These are phyloP conservation scores for Ganoderma meredithae DNA, from an alignment of 1,284 basidiomycete genomes.

Conservation along the genomic window DNA sequence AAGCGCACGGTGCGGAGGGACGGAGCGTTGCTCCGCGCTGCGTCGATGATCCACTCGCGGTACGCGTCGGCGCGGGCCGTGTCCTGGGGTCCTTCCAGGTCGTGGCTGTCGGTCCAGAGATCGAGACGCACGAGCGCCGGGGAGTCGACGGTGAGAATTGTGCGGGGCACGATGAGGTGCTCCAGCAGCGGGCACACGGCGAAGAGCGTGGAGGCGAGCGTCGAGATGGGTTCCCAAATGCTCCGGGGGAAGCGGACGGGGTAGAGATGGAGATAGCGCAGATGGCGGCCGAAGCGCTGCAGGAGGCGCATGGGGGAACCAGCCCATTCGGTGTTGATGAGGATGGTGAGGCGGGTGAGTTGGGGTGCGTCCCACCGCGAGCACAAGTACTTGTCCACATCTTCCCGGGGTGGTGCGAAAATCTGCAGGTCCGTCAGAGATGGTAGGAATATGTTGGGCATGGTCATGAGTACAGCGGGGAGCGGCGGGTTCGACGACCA, in stretches of 20 bases:
- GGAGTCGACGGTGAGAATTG: background rate
- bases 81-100: background rate
- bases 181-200: background rate
- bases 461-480: background rate
- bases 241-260: background rate
- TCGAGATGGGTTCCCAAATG: too few species aligned
- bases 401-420: background rate
- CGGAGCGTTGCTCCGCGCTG: background rate
- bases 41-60: background rate
- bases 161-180: background rate
- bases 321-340: background rate
- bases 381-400: background rate
- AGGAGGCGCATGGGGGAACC: background rate
- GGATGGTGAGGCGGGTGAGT: slow-evolving; percentile 7
- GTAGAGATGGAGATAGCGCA: slow-evolving; percentile 7
- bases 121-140: background rate
- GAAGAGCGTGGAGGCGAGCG: background rate
- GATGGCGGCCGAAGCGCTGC: background rate
- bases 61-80: background rate
- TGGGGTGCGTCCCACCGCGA: background rate
- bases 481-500: background rate
- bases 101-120: background rate
- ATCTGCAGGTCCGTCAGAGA: background rate
- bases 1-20: slow-evolving; percentile 9
- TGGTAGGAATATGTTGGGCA: background rate